Conservation (phyloP, 805 yeast species). For the Cyberlindnera suaveolens region DNA sequence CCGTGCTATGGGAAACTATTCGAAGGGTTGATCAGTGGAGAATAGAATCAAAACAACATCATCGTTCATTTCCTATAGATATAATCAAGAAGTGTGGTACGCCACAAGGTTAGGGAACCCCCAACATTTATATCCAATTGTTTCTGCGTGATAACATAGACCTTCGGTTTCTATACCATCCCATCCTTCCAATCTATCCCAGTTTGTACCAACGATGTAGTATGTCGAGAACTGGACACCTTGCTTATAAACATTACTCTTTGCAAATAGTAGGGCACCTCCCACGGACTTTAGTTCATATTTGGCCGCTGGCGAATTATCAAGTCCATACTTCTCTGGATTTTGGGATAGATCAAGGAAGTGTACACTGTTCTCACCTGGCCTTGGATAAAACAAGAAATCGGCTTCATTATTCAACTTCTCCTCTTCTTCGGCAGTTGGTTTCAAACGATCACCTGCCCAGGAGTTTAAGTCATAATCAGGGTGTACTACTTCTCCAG, state of each 20-base stretch:
- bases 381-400: constrained; percentile 12
- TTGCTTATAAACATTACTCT: constrained; percentile 36
- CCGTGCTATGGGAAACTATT: constrained; percentile 46
- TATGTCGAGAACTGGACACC: constrained; percentile 43
- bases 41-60: no score
- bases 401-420: constrained; percentile 11
- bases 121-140: constrained; percentile 41
- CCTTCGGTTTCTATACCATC: constrained; percentile 54
- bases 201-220: constrained; percentile 37
- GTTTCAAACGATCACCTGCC: constrained; percentile 26
- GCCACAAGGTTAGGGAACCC: constrained; percentile 38
- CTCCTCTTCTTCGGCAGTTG: constrained; percentile 17
- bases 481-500: constrained; percentile 7
- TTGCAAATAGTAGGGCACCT: constrained; percentile 42
- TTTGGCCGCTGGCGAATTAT: not conserved
- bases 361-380: constrained; percentile 9
- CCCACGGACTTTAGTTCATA: constrained; percentile 40
- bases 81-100: constrained; percentile 4
- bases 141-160: constrained; percentile 40
- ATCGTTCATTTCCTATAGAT: not conserved
- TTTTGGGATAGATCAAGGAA: constrained; percentile 8
- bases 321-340: constrained; percentile 10
- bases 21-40: constrained; percentile 34
- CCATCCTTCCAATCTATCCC: constrained; percentile 43
- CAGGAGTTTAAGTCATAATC: constrained; percentile 32